Base-by-base conservation (phyloP, 257 asterid species). In the Cinchona pubescens region DNA sequence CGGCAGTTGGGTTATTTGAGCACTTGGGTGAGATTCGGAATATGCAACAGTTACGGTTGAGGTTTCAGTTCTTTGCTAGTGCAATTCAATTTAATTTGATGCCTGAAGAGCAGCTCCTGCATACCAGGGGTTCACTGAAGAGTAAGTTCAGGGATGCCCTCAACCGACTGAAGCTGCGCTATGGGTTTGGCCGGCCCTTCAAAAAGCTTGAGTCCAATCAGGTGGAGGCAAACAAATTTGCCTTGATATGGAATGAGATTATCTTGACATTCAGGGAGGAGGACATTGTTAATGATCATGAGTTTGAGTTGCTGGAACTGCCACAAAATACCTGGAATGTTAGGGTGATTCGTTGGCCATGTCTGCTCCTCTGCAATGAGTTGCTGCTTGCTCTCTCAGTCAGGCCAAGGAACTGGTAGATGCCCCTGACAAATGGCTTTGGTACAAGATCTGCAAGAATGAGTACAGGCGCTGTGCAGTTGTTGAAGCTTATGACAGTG, bases 1-100 rank as follows among this genome's bases (percentile, higher is more conserved):
- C 97, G 3, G 92, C 89, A 0, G 96, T 95, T 69, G 99, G 99
- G 69, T 81, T 95, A 79, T 91, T 95, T 85, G 92, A 91, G 80
- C 99, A 95, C 87, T 87, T 95, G 92, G 99, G 99, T 61, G 99
- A 95, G 88, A 95, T 95, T 58, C 96, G 99, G 62, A 89, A 90
- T 87, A 90, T 95, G 90, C 96, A 91, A 74, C 99, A 95, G 80
- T 73, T 95, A 84, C 85, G 98, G 82, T 85, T 95, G 90, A 91
- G 99, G 78, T 95, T 95, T 79, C 99, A 95, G 82, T 92, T 95
- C 84, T 95, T 95, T 81, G 99, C 99, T 18, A 95, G 98, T 83
- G 98, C 99, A 53, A 91, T 95, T 69, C 98, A 92, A 85, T 95
- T 95, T 77, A 95, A 92, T 82, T 90, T 95, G 82, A 92, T 95